phyloP scores from a whole-genome alignment of 805 yeast genomes.

The Yarrowia sp. region DNA sequence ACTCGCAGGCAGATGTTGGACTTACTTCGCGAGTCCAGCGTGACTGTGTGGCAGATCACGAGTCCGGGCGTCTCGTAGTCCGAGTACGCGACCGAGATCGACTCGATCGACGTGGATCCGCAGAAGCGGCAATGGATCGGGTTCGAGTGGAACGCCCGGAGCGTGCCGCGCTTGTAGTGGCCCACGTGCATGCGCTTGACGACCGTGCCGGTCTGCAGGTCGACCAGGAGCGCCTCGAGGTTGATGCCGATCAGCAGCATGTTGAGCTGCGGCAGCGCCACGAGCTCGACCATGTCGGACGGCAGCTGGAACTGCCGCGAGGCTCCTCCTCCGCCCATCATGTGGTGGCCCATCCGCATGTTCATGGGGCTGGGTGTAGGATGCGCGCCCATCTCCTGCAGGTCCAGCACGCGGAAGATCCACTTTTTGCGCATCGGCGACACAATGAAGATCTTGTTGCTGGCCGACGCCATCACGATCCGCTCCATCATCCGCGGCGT shows the following conservation, averaged over 20 bases:
- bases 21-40: constrained; percentile 70
- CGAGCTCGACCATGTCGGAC: constrained; percentile 19
- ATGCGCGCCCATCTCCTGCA: constrained; percentile 4
- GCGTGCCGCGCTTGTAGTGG: constrained; percentile 55
- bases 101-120: constrained; percentile 78
- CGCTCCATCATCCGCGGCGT: constrained; percentile 27
- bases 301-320: constrained; percentile 9
- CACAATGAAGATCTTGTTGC: constrained; percentile 15
- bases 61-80: constrained; percentile 52
- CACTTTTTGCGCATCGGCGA: constrained; percentile 26
- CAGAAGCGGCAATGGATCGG: constrained; percentile 89
- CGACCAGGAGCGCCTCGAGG: constrained; percentile 46
- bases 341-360: constrained; percentile 4
- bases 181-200: constrained; percentile 62
- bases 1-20: constrained; percentile 80
- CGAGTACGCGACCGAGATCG: constrained; percentile 71
- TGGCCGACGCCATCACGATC: constrained; percentile 2
- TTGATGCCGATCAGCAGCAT: constrained; percentile 33
- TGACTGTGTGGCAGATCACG: constrained; percentile 69
- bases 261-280: constrained; percentile 32
- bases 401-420: constrained; percentile 14
- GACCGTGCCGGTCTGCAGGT: constrained; percentile 73
- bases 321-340: neutral
- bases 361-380: neutral
- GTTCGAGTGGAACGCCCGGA: constrained; percentile 74